Percentiles rank a stretch among this genome's conserved stretches.
Conservation (phyloP, 1,284 basidiomycete genomes). For the Polyporus tsugae region DNA sequence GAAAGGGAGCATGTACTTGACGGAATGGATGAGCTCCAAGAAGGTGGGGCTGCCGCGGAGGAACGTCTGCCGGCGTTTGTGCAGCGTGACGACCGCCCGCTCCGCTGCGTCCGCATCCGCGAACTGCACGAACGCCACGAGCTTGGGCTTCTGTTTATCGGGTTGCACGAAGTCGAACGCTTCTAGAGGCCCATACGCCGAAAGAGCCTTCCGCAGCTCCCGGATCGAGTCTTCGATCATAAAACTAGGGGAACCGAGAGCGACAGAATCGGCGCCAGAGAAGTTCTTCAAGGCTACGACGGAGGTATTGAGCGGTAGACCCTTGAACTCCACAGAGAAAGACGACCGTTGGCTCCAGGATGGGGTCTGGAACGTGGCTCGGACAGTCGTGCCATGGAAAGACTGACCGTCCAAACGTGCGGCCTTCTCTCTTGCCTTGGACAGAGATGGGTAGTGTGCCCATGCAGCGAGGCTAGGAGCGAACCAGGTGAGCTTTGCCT, state of each 20-base stretch:
- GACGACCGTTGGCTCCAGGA: slow-evolving; percentile 30
- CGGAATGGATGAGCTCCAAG: slow-evolving; percentile 40
- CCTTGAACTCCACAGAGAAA: slow-evolving; percentile 41
- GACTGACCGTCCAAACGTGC: slow-evolving; percentile 27
- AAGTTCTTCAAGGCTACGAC: slow-evolving; percentile 27
- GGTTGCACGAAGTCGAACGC: slow-evolving; percentile 36
- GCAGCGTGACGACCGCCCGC: slow-evolving; percentile 31
- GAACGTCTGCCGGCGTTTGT: slow-evolving; percentile 31
- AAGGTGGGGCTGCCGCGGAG: slow-evolving; percentile 36
- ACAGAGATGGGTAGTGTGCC: slow-evolving; percentile 37
- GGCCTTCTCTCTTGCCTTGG: slow-evolving; percentile 32
- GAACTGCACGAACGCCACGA: slow-evolving; percentile 41
- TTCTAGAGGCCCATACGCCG: slow-evolving; percentile 33
- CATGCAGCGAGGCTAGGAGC: slow-evolving; percentile 37
- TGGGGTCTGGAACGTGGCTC: slow-evolving; percentile 36
- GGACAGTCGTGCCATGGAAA: slow-evolving; percentile 32
- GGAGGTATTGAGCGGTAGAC: slow-evolving; percentile 31
- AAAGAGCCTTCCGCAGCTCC: slow-evolving; percentile 27
- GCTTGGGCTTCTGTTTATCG: slow-evolving; percentile 29
- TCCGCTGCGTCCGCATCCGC: slow-evolving; percentile 34
- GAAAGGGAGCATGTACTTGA: slow-evolving; percentile 39
- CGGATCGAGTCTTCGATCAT: slow-evolving; percentile 18
- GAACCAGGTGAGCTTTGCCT: slow-evolving; percentile 41
- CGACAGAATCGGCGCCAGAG: slow-evolving; percentile 31
- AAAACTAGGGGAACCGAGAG: slow-evolving; percentile 31